These are phyloP conservation scores for Myxozyma nipponensis DNA, from an alignment of 805 yeast genomes.

Conservation along the genomic window DNA sequence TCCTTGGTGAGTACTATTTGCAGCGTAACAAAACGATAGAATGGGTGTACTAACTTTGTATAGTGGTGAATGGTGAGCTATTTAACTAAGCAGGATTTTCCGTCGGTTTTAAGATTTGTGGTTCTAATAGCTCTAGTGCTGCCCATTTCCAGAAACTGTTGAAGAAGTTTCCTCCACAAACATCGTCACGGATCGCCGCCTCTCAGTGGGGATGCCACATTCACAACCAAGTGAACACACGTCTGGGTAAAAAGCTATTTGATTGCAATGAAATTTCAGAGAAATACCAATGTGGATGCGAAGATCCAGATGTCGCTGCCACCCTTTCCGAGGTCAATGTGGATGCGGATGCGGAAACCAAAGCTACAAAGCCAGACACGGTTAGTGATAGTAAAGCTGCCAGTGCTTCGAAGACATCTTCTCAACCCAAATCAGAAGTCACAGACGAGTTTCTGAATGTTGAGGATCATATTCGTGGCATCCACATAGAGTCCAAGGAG, in stretches of 20 bases:
- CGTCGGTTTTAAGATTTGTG: not conserved
- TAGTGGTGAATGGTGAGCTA: not conserved
- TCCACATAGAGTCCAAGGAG: constrained; percentile 21
- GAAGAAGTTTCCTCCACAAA: constrained; percentile 77
- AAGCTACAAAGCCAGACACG: not conserved
- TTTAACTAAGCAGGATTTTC: too few relatives aligned
- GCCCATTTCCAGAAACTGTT: constrained; percentile 75
- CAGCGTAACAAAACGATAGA: not conserved
- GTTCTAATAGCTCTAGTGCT: constrained; percentile 49
- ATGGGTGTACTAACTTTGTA: not conserved
- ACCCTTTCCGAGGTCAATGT: too few relatives aligned
- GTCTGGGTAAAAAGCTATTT: constrained; percentile 63
- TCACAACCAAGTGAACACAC: constrained; percentile 79
- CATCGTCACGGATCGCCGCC: constrained; percentile 68
- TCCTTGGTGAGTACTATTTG: constrained; percentile 59
- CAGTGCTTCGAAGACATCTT: not conserved
- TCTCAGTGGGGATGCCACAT: constrained; percentile 95
- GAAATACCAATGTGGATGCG: constrained; percentile 94
- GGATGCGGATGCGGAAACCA: not conserved
- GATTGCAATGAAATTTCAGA: constrained; percentile 84
- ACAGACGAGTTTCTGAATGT: constrained; percentile 16
- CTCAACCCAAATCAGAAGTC: not conserved
- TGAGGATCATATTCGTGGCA: constrained; percentile 14
- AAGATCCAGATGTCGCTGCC: constrained; percentile 17
- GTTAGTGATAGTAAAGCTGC: not conserved